A percentile compares a stretch with the other conserved stretches of the same genome.
These are phyloP conservation scores for Camellia granthamiana DNA, from an alignment of 148 eudicot species.

Conservation along the genomic window DNA sequence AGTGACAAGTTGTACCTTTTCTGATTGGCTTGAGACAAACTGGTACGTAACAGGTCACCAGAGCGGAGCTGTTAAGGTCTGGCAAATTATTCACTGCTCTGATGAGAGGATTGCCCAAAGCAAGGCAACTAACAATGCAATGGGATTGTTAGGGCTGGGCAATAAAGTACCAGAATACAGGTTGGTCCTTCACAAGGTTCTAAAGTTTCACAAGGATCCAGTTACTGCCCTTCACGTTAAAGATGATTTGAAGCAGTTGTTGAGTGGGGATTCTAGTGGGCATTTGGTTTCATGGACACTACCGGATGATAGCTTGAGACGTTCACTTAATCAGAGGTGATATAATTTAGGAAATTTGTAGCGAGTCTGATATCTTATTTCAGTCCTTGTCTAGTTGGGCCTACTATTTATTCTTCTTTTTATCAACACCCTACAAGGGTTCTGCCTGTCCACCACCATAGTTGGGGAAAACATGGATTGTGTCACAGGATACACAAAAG, in stretches of 20 bases:
- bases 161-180: conserved; percentile 63
- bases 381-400: conserved; percentile 20
- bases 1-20: conserved; percentile 68
- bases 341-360: conserved; percentile 9
- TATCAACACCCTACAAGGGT: conserved; percentile 2
- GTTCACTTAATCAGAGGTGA: conserved; percentile 58
- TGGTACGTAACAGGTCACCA: conserved; percentile 96
- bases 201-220: conserved; percentile 79
- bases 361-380: background rate
- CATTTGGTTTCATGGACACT: conserved; percentile 86
- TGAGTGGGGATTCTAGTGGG: conserved; percentile 86
- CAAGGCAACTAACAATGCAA: conserved; percentile 32
- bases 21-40: conserved; percentile 77
- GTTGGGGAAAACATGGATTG: conserved; percentile 10
- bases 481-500: background rate
- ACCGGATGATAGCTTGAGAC: conserved; percentile 72
- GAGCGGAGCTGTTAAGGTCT: conserved; percentile 88
- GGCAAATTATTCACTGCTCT: conserved; percentile 79
- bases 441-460: conserved; percentile 21
- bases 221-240: conserved; percentile 83
- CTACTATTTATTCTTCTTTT: conserved; percentile 5
- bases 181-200: conserved; percentile 71
- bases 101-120: conserved; percentile 35
- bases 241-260: conserved; percentile 72
- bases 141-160: conserved; percentile 46